Evolutionary conservation across 768 basidiomycete species (phyloP), one percentile per base, ranked within the genome.

Genomic region (Cystobasidium onofrii): DNA sequence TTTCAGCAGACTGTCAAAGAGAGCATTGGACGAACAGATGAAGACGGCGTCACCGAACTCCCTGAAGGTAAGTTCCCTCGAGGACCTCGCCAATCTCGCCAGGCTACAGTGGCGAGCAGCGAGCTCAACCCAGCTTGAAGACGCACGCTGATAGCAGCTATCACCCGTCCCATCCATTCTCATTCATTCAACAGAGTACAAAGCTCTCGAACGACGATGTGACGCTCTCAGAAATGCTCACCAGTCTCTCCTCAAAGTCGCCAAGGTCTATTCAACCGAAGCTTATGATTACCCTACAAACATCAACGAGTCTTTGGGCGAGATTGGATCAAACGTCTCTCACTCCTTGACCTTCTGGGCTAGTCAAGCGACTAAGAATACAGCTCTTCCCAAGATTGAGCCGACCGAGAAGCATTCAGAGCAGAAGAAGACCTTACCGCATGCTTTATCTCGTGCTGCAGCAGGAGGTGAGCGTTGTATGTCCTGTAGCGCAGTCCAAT

Each of bases 371-470:
- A 78, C 78, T 9, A 78, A 80, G 74, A 76, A 76, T 43, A 86
- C 86, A 78, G 92, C 92, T 70, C 64, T 79, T 13, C 78, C 78
- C 25, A 75, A 77, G 63, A 76, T 77, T 9, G 27, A 69, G 7
- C 74, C 77, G 82, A 86, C 91, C 80, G 91, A 91, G 23, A 78
- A 86, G 54, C 81, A 87, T 0, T 84, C 86, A 1, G 27, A 82
- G 31, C 89, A 88, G 78, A 92, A 93, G 84, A 98, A 98, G 87
- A 98, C 96, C 0, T 89, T 98, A 65, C 91, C 96, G 0, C 96
- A 98, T 78, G 95, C 96, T 0, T 86, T 98, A 65, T 85, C 88
- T 23, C 89, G 96, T 64, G 89, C 94, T 0, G 87, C 93, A 0
- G 85, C 86, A 43, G 79, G 83, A 10, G 90, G 81, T n/a, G 82